phyloP scores from a whole-genome alignment of 2,329 filamentous ascomycete species.

The Mycosphaerella arachidis region DNA sequence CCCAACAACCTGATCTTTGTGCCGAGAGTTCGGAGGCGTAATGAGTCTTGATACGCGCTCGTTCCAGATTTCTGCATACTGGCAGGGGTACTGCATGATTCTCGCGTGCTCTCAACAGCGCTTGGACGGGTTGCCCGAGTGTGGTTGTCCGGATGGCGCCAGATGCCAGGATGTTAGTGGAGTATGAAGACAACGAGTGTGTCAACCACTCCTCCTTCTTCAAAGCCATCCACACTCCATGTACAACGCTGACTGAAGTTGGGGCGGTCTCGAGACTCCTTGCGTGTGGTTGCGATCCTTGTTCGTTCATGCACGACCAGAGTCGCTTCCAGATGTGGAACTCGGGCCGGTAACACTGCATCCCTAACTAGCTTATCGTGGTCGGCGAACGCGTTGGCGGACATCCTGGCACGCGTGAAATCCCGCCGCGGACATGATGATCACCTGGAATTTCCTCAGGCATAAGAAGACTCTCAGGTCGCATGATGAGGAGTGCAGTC shows the following conservation, averaged over 20 bases:
- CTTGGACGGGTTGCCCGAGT: conserved; percentile 11
- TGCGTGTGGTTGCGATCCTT: not conserved
- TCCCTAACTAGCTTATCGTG: not conserved
- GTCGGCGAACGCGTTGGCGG: not conserved
- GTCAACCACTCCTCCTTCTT: not conserved
- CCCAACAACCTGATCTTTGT: not conserved
- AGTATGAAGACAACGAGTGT: not conserved
- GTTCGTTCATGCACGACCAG: not conserved
- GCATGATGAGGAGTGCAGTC: not conserved
- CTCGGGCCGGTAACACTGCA: conserved; percentile 2
- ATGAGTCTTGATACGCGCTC: conserved; percentile 9
- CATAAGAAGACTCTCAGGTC: not conserved
- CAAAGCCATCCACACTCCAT: not conserved
- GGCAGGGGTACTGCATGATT: conserved; percentile 17
- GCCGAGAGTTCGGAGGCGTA: conserved; percentile 12
- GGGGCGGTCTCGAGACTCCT: not conserved
- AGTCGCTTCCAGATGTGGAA: not conserved
- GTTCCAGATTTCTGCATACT: conserved; percentile 10
- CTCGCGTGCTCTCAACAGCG: conserved; percentile 17
- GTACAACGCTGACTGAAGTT: not conserved
- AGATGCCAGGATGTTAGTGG: not conserved
- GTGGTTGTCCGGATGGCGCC: conserved; percentile 13
- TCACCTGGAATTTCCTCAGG: not conserved
- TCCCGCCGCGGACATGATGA: not conserved
- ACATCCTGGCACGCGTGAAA: not conserved